Evolutionary conservation across 2,329 filamentous ascomycete genomes (phyloP).

Genomic region (Paraphaeosphaeria sporulosa): DNA sequence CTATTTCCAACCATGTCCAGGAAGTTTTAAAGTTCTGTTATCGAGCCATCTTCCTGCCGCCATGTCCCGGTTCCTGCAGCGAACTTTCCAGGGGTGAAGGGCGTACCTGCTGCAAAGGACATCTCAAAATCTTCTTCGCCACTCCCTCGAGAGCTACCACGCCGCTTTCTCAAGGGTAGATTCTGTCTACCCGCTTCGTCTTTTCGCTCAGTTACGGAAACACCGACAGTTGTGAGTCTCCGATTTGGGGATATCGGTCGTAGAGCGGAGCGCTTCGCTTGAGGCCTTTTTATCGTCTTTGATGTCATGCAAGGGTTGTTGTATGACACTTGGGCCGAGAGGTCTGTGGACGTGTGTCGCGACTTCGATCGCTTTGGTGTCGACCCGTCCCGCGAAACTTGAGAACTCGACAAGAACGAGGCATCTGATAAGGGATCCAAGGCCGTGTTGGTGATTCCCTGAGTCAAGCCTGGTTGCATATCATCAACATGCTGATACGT

Average conservation of each 20-base stretch:
- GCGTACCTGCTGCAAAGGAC: constrained; percentile 50
- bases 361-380: constrained; percentile 54
- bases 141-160: constrained; percentile 27
- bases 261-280: constrained; percentile 39
- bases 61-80: constrained; percentile 30
- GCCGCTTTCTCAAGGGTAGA: constrained; percentile 19
- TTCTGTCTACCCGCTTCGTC: constrained; percentile 13
- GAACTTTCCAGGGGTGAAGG: constrained; percentile 41
- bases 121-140: constrained; percentile 47
- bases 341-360: constrained; percentile 39
- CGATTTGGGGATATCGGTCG: constrained; percentile 45
- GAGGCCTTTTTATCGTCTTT: constrained; percentile 26
- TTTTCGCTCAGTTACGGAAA: constrained; percentile 28
- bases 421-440: constrained; percentile 29
- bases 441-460: constrained; percentile 22
- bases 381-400: constrained; percentile 32
- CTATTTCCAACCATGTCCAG: not conserved
- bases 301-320: constrained; percentile 20
- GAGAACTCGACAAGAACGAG: constrained; percentile 33
- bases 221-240: constrained; percentile 39
- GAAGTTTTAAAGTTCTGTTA: constrained; percentile 31
- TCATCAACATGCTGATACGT: constrained; percentile 19
- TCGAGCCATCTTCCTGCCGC: constrained; percentile 30
- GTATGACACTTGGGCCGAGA: constrained; percentile 39
- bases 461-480: constrained; percentile 15